Evolutionary conservation across 2,329 filamentous ascomycete species (phyloP), one percentile per base, ranked within the genome.

Genomic region (Plenodomus tracheiphilus): DNA sequence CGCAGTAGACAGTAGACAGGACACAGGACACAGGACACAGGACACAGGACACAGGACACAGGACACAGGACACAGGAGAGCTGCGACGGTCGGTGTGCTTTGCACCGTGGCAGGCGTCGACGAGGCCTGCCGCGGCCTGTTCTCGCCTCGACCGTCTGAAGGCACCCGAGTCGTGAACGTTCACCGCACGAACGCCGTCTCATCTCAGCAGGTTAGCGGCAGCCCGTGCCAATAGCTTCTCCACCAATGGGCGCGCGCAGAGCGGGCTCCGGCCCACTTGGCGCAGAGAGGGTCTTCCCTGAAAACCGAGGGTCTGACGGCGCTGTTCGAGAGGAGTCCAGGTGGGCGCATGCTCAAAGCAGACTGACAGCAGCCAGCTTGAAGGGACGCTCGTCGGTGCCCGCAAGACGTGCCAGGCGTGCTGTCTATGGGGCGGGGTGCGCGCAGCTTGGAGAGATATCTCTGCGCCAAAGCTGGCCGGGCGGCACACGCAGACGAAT

Each of bases 341-440:
- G n/a, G n/a, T n/a, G n/a, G n/a, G 49, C 51, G 47, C 46, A 42
- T 51, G 39, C 41, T 50, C 52, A 48, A 54, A 54, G 46, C 42
- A 43, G 52, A 47, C 43, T 54, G 52, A 54, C 52, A 54, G 28
- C 22, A n/a, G n/a, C n/a, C n/a, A n/a, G n/a, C n/a, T n/a, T n/a
- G n/a, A n/a, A n/a, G n/a, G n/a, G n/a, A n/a, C n/a, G n/a, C n/a
- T n/a, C n/a, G n/a, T n/a, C n/a, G n/a, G n/a, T n/a, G n/a, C n/a
- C n/a, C n/a, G n/a, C n/a, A n/a, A n/a, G n/a, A n/a, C n/a, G n/a
- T n/a, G n/a, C n/a, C n/a, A n/a, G n/a, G n/a, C n/a, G n/a, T n/a
- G n/a, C n/a, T n/a, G n/a, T n/a, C n/a, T n/a, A n/a, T n/a, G n/a
- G n/a, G n/a, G n/a, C n/a, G n/a, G n/a, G 22, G 22, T 25, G 22